Percentiles rank a stretch among this genome's conserved stretches.
Evolutionary conservation across 1,139 yeast species (phyloP).

Genomic region (Zygoascus sp.): DNA sequence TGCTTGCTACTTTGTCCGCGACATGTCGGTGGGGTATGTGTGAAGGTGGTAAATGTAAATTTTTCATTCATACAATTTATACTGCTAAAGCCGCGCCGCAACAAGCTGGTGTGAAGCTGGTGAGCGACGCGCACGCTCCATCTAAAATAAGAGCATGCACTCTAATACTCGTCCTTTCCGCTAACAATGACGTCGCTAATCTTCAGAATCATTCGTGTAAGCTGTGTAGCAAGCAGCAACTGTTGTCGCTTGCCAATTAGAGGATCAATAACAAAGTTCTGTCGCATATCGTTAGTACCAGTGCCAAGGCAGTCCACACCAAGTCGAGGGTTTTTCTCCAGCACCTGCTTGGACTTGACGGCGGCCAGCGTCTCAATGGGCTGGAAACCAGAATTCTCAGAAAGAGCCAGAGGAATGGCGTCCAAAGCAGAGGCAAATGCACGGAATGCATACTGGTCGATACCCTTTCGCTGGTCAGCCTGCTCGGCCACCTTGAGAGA

Average conservation of each 20-base stretch:
- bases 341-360: constrained; percentile 79
- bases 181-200: constrained; percentile 93
- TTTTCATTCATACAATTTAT: background rate
- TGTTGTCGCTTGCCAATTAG: constrained; percentile 97
- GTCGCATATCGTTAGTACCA: constrained; percentile 81
- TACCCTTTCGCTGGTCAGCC: constrained; percentile 90
- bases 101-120: no score
- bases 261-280: constrained; percentile 92
- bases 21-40: background rate
- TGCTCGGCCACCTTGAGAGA: constrained; percentile 87
- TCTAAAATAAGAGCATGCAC: no score
- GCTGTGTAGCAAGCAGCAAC: constrained; percentile 87
- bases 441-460: constrained; percentile 96
- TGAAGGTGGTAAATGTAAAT: background rate
- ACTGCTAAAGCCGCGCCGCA: background rate
- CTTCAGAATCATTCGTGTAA: constrained; percentile 95
- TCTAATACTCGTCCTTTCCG: constrained; percentile 63
- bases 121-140: background rate
- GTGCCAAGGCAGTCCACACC: constrained; percentile 94
- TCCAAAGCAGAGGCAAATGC: constrained; percentile 92
- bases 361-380: constrained; percentile 86
- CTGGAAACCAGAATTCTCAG: constrained; percentile 93
- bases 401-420: constrained; percentile 87
- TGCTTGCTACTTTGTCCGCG: background rate
- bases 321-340: constrained; percentile 61